Percentiles rank a stretch among this genome's conserved stretches.
These are phyloP conservation scores for Gracilaria vermiculophylla DNA, from an alignment of 23 red algal species.

Conservation along the genomic window DNA sequence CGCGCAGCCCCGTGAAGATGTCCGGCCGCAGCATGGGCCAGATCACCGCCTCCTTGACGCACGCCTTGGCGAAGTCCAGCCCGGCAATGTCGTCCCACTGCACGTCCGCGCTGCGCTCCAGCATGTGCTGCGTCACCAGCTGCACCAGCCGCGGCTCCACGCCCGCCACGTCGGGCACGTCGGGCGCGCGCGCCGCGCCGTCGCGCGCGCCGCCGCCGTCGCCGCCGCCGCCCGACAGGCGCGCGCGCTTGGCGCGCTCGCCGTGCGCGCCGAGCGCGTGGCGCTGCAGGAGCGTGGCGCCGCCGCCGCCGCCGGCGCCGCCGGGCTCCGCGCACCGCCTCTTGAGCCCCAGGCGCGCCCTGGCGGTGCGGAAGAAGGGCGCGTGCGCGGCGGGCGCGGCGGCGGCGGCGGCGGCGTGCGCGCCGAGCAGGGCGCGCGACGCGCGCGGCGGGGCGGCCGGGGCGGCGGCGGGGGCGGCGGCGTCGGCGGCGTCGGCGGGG, in stretches of 20 bases:
- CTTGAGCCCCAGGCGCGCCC: not conserved
- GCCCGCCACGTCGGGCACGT: slow-evolving; percentile 78
- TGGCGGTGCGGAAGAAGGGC: slow-evolving; percentile 1
- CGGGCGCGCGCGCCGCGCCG: not conserved
- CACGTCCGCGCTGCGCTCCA: slow-evolving; percentile 68
- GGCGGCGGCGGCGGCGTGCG: not conserved
- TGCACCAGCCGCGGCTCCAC: slow-evolving; percentile 85
- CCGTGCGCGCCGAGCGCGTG: not conserved
- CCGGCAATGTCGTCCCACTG: slow-evolving; percentile 98
- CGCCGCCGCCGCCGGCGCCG: too few species aligned
- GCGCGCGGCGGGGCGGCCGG: not conserved
- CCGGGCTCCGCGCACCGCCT: too few species aligned
- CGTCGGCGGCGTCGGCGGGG: not conserved
- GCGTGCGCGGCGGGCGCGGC: not conserved
- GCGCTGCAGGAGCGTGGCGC: too few species aligned
- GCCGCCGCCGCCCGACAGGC: not conserved
- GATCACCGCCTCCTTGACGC: slow-evolving; percentile 96
- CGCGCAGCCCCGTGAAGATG: slow-evolving; percentile 79
- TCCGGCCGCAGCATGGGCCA: slow-evolving; percentile 91
- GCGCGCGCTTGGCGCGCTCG: not conserved
- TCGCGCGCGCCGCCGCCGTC: slow-evolving; percentile 33
- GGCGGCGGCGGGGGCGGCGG: not conserved
- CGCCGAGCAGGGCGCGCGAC: not conserved
- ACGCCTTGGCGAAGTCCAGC: slow-evolving; percentile 83
- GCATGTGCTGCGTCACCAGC: slow-evolving; percentile 83